These are phyloP conservation scores for Penicillium antarcticum DNA, from an alignment of 495 filamentous ascomycete species.

Conservation along the genomic window DNA sequence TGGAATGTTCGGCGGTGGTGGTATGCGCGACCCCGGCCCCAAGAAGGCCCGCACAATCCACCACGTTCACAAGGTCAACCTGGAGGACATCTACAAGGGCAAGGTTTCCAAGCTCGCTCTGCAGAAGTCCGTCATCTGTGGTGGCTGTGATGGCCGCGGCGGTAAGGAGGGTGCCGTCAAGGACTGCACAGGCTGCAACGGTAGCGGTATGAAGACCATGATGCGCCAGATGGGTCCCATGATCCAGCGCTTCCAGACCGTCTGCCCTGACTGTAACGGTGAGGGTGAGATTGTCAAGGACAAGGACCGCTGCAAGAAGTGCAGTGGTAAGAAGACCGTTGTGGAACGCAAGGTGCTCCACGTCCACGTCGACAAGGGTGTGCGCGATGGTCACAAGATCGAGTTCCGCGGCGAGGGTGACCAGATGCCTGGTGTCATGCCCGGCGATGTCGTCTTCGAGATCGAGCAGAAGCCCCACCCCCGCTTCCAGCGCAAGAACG, in stretches of 20 bases:
- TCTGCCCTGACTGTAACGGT: constrained; percentile 96
- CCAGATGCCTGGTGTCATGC: constrained; percentile 86
- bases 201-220: constrained; percentile 98
- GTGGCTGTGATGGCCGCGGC: constrained; percentile 90
- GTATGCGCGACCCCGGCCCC: constrained; percentile 78
- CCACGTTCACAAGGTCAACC: constrained; percentile 94
- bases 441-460: constrained; percentile 95
- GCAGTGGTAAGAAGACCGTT: constrained; percentile 93
- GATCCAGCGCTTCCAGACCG: constrained; percentile 99
- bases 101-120: constrained; percentile 97
- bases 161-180: constrained; percentile 97
- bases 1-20: constrained; percentile 81
- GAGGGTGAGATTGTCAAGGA: constrained; percentile 96
- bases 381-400: constrained; percentile 89
- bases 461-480: constrained; percentile 97
- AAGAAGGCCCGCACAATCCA: constrained; percentile 95
- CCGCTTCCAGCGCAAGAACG: constrained; percentile 92
- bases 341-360: constrained; percentile 97
- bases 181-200: constrained; percentile 85
- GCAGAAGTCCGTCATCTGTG: constrained; percentile 96
- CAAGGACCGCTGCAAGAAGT: constrained; percentile 92
- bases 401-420: constrained; percentile 96
- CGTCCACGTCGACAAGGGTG: constrained; percentile 94
- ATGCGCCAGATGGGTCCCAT: constrained; percentile 99
- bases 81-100: constrained; percentile 97